Conservation (phyloP, 2,329 filamentous ascomycete genomes). For the Dichotomopilus funicola region DNA sequence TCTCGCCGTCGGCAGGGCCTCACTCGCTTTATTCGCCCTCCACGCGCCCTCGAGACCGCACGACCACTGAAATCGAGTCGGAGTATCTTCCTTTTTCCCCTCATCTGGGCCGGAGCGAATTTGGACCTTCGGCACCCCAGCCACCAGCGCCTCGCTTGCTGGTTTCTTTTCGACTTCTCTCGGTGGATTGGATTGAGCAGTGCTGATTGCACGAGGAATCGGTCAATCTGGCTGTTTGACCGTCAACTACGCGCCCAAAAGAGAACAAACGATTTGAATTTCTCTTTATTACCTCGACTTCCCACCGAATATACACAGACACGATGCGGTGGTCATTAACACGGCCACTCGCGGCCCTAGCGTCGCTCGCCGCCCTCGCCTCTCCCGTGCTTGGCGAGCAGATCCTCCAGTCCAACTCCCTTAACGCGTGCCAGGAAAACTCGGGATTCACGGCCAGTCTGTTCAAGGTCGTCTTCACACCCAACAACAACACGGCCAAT, state of each 20-base stretch:
- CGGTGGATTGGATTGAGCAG: too few species aligned
- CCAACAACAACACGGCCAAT: constrained; percentile 63
- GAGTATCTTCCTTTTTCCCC: too few species aligned
- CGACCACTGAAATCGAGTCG: too few species aligned
- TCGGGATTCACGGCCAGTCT: constrained; percentile 81
- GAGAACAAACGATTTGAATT: constrained; percentile 1
- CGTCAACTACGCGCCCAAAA: neutral
- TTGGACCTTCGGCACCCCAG: constrained; percentile 2
- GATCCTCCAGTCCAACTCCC: constrained; percentile 71
- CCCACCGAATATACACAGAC: constrained; percentile 17
- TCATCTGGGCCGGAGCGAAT: neutral
- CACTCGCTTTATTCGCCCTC: constrained; percentile 25
- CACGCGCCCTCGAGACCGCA: neutral
- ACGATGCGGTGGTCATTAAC: constrained; percentile 42
- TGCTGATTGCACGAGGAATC: neutral
- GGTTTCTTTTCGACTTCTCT: neutral
- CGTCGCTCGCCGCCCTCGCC: constrained; percentile 38
- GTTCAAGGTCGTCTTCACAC: constrained; percentile 78
- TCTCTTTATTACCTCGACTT: neutral
- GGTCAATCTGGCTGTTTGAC: neutral
- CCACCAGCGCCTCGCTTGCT: constrained; percentile 5
- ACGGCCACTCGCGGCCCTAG: constrained; percentile 40
- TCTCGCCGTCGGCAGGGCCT: constrained; percentile 20
- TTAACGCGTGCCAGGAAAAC: constrained; percentile 78
- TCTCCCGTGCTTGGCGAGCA: constrained; percentile 44